phyloP scores from a whole-genome alignment of 257 asterid genomes.

The Lycium barbarum region DNA sequence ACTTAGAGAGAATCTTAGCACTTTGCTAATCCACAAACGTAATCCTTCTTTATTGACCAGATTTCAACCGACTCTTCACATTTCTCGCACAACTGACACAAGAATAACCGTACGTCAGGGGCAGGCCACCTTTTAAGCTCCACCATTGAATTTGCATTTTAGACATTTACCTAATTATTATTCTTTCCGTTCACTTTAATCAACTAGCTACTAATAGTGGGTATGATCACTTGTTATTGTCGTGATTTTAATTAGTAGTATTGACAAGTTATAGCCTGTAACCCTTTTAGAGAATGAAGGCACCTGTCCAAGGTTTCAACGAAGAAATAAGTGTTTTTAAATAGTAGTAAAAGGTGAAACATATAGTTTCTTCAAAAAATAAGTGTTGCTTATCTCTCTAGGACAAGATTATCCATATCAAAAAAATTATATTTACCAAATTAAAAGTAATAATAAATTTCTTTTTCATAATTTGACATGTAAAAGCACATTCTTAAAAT shows the following conservation, averaged over 20 bases:
- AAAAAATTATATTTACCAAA: no score
- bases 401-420: no score
- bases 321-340: no score
- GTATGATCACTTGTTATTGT: conserved; percentile 13
- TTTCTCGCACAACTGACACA: background rate
- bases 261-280: background rate
- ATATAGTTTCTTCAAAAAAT: no score
- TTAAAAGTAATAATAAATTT: no score
- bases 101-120: conserved; percentile 10
- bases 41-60: conserved; percentile 31
- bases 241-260: background rate
- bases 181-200: background rate
- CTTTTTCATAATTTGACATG: no score
- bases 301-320: no score
- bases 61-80: background rate
- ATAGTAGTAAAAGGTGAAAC: no score
- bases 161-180: conserved; percentile 28
- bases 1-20: conserved; percentile 30
- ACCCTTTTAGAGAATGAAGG: no score
- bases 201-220: background rate
- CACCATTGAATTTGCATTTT: conserved; percentile 26
- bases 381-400: no score
- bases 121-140: conserved; percentile 15
- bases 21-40: conserved; percentile 23
- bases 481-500: no score